Evolutionary conservation across 192 early-diverging fungal genomes (phyloP).

Genomic region (Cetraspora pellucida): DNA sequence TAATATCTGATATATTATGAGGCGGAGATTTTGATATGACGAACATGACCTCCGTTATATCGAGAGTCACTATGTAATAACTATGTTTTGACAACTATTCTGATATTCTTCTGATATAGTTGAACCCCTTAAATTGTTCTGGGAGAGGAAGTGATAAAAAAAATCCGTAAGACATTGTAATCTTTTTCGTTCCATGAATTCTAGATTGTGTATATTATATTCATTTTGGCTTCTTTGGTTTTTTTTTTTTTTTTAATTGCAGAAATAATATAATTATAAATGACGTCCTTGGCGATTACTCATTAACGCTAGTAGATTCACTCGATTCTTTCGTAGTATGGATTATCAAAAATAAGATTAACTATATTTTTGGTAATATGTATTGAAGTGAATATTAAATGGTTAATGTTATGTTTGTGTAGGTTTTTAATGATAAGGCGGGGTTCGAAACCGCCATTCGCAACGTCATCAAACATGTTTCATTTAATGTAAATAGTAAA

Average conservation of each 20-base stretch:
- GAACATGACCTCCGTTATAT: too few relatives aligned
- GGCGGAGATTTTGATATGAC: too few relatives aligned
- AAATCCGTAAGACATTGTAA: constrained; percentile 54
- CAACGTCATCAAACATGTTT: constrained; percentile 63
- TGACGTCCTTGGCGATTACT: constrained; percentile 94
- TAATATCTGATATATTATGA: too few relatives aligned
- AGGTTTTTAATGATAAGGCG: constrained; percentile 66
- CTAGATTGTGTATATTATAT: neutral
- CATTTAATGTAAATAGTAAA: constrained; percentile 81
- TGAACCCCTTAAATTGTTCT: constrained; percentile 81
- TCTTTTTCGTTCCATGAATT: constrained; percentile 16
- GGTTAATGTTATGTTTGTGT: neutral
- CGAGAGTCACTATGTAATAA: too few relatives aligned
- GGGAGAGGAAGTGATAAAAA: constrained; percentile 71
- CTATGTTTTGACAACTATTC: neutral
- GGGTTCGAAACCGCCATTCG: constrained; percentile 69
- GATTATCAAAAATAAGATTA: neutral
- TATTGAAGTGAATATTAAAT: neutral
- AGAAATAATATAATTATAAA: constrained; percentile 67
- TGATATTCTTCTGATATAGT: constrained; percentile 34
- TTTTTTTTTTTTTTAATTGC: neutral
- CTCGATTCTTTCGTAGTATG: constrained; percentile 84
- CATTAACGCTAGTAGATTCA: constrained; percentile 90
- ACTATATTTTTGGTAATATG: constrained; percentile 5
- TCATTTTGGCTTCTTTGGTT: constrained; percentile 21